Base-by-base conservation (phyloP, 1,139 yeast species). In the Ashbya aceris region DNA sequence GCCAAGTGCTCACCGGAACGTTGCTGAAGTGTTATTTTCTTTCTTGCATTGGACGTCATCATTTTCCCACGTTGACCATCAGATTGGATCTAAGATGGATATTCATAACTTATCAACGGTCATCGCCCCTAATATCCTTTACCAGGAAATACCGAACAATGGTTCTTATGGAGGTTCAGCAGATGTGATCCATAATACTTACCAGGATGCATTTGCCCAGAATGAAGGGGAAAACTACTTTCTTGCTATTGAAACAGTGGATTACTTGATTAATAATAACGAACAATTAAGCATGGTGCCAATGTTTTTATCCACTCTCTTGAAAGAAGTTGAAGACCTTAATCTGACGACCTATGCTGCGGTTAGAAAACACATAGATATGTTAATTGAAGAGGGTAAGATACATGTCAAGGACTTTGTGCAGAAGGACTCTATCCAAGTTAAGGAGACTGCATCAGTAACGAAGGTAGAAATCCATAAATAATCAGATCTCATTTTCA, bases 1-100 rank as follows among this genome's bases (percentile, higher is more conserved):
- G 34, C 97, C 97, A 1, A 70, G 81, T 47, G 73, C 79, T 23
- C 85, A 89, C 58, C 74, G 98, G 42, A 95, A 87, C 59, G 73
- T 86, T 40, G 71, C 89, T 42, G 98, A 93, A 59, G 96, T 89
- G 4, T 67, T 93, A 40, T 70, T 89, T 30, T 80, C 81, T 49
- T 93, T 93, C 61, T 76, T 93, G 61, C 81, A 81, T 61, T 91
- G 98, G 97, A 94, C 89, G 1, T 89, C 97, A 0, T 85, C 97
- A 5, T 93, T 93, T 65, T 84, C 97, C 1, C 91, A 85, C 52
- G 76, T 83, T 47, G 93, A 83, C 54, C 86, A 83, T 54, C 85
- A 81, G 51, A 76, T 76, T 23, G 98, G 98, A 0, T 87, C 96
- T 7, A 91, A 89, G 66, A 93, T 93, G 99, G 97, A 91, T 60